Evolutionary conservation across 2,329 filamentous ascomycete species (phyloP), one percentile per base, ranked within the genome.

Genomic region (Neopestalotiopsis sp.): DNA sequence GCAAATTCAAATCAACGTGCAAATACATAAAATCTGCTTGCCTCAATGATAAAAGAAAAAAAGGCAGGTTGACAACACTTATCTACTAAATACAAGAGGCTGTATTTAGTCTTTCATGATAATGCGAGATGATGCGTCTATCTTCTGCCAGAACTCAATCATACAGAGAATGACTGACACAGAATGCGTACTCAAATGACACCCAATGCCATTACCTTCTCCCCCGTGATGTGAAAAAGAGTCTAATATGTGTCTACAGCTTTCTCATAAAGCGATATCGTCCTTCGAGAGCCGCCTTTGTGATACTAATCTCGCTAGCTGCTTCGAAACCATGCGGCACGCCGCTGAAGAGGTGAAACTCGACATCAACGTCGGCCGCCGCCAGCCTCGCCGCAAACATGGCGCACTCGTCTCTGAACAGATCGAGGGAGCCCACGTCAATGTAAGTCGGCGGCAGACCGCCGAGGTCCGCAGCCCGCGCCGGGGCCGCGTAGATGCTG

Each of bases 271-370:
- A n/a, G 14, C 28, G 58, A 17, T 40, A 61, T 12, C 65, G n/a
- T n/a, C 53, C 69, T 61, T 72, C 73, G 1, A 69, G 17, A 13
- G 72, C 74, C 20, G 69, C 69, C 58, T 71, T 72, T 4, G 68
- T 65, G 7, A 64, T 30, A 28, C 67, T 63, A 5, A 69, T 68
- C 2, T 70, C 66, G 1, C 45, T 30, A 1, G 72, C 69, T 5
- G 61, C 57, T 38, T 76, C 75, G 34, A 76, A 76, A 3, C 68
- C 71, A 63, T 76, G 75, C 13, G 73, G 70, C 12, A 78, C 65
- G 1, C 76, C 76, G 1, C 74, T 72, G 30, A 72, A 77, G 10
- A 77, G 45, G 34, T 77, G 76, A 38, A 77, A 73, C 59, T 78
- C 77, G 7, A 74, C 71, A 17, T 71, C 67, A 5, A 74, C 73